phyloP scores from a whole-genome alignment of 495 filamentous ascomycete genomes.

The Thermochaetoides thermophila region DNA sequence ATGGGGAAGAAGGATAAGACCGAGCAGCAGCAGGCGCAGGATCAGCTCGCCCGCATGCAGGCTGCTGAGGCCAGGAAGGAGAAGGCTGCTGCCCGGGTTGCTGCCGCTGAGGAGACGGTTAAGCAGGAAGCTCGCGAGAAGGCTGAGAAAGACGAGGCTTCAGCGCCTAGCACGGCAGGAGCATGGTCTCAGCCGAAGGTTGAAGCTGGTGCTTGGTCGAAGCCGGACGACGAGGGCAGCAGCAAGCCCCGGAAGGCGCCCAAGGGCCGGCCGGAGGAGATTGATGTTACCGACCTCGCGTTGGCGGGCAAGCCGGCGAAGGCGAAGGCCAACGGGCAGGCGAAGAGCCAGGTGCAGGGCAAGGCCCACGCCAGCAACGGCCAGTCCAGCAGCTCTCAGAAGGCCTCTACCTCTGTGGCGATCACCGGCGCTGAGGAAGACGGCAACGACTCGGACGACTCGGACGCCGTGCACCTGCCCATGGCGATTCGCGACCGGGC shows the following conservation, averaged over 20 bases:
- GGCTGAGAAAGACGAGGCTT: neutral
- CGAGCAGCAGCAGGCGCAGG: slow-evolving; percentile 4
- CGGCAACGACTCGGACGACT: slow-evolving; percentile 36
- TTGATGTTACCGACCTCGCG: slow-evolving; percentile 27
- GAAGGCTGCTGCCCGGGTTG: slow-evolving; percentile 1
- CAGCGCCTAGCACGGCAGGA: slow-evolving; percentile 5
- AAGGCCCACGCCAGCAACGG: neutral
- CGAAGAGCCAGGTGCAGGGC: slow-evolving; percentile 1
- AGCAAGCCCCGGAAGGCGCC: slow-evolving; percentile 18
- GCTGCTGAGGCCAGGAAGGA: slow-evolving; percentile 2
- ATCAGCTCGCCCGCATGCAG: neutral
- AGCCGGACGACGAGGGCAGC: slow-evolving; percentile 14
- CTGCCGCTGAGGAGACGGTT: neutral
- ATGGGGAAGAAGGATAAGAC: slow-evolving; percentile 16
- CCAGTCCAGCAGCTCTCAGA: no score
- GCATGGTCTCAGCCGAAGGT: slow-evolving; percentile 2
- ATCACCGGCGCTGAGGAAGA: slow-evolving; percentile 3
- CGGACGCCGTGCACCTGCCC: slow-evolving; percentile 40
- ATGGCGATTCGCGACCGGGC: slow-evolving; percentile 64
- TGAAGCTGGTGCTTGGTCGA: slow-evolving; percentile 24
- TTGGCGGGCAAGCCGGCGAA: slow-evolving; percentile 16
- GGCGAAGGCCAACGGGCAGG: slow-evolving; percentile 8
- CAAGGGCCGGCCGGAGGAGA: slow-evolving; percentile 15
- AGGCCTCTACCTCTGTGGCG: no score
- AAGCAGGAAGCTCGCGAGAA: neutral